These are phyloP conservation scores for Pinus taeda DNA, from an alignment of 75 land plant genomes.

Conservation along the genomic window DNA sequence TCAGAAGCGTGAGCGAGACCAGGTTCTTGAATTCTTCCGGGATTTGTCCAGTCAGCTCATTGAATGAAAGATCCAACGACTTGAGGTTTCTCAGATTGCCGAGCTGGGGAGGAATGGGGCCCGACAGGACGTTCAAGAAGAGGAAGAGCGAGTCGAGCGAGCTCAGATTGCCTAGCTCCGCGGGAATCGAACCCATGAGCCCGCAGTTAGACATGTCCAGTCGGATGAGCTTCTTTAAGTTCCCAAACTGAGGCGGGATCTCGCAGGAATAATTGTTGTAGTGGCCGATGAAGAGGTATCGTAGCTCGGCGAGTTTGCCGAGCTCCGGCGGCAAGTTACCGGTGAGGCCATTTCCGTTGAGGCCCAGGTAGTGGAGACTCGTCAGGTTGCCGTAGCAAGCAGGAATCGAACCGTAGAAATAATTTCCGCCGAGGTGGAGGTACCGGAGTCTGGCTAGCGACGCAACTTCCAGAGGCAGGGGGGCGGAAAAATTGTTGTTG, in stretches of 20 bases:
- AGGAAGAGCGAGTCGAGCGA: slow-evolving; percentile 56
- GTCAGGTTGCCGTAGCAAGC: slow-evolving; percentile 11
- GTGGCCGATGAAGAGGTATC: slow-evolving; percentile 54
- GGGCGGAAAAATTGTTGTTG: slow-evolving; percentile 32
- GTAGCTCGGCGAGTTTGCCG: slow-evolving; percentile 29
- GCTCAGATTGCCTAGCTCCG: slow-evolving; percentile 41
- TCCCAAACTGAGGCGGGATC: slow-evolving; percentile 70
- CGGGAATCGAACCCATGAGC: slow-evolving; percentile 68
- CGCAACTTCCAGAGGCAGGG: slow-evolving; percentile 17
- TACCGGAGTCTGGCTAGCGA: slow-evolving; percentile 16
- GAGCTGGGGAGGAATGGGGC: slow-evolving; percentile 58
- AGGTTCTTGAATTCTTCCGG: slow-evolving; percentile 33
- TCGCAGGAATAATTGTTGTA: slow-evolving; percentile 53
- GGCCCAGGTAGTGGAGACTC: slow-evolving; percentile 16
- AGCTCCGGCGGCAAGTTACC: slow-evolving; percentile 24
- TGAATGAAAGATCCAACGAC: slow-evolving; percentile 48
- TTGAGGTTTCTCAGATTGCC: slow-evolving; percentile 35
- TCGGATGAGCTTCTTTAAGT: slow-evolving; percentile 27
- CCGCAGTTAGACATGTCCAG: slow-evolving; percentile 65
- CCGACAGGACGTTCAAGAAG: slow-evolving; percentile 53
- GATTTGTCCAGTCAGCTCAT: slow-evolving; percentile 39
- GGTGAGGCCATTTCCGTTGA: slow-evolving; percentile 17
- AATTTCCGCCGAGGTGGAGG: slow-evolving; percentile 35
- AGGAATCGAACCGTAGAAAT: slow-evolving; percentile 22
- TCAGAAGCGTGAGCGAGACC: slow-evolving; percentile 28